These are phyloP conservation scores for Erodium trifolium DNA, from an alignment of 441 rosid species.

Conservation along the genomic window DNA sequence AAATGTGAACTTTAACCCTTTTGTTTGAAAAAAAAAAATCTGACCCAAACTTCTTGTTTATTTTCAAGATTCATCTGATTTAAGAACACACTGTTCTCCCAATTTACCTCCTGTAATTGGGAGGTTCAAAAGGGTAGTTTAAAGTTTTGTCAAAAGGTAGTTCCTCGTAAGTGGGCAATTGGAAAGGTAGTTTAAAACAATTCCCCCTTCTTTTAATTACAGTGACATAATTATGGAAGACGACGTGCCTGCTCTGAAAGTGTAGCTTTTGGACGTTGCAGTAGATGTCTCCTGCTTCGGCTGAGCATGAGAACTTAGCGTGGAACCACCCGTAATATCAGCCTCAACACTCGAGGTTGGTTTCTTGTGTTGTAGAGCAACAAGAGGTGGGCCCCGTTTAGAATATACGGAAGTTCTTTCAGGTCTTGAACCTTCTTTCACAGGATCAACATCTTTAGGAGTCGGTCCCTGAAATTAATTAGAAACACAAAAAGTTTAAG, in stretches of 20 bases:
- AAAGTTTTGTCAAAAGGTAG: too few species aligned
- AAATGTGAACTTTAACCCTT: too few species aligned
- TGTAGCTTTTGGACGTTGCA: constrained; percentile 78
- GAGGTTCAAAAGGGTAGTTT: too few species aligned
- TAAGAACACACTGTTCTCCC: too few species aligned
- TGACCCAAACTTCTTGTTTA: too few species aligned
- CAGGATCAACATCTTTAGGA: constrained; percentile 56
- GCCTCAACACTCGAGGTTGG: constrained; percentile 95
- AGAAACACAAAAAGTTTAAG: background rate
- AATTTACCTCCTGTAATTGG: too few species aligned
- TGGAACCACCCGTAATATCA: constrained; percentile 85
- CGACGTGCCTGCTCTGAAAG: constrained; percentile 69
- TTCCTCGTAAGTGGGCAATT: too few species aligned
- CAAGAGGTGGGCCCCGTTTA: constrained; percentile 61
- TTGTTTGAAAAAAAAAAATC: too few species aligned
- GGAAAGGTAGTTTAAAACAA: too few species aligned
- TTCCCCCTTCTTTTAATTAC: too few species aligned
- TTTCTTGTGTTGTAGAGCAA: constrained; percentile 57
- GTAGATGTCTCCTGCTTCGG: constrained; percentile 91
- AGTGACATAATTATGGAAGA: background rate
- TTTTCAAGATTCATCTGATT: too few species aligned
- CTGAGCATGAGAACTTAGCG: constrained; percentile 57
- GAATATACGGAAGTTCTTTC: constrained; percentile 63
- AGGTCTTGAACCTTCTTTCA: constrained; percentile 62
- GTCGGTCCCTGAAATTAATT: constrained; percentile 53